Evolutionary conservation across 2,329 filamentous ascomycete species (phyloP), one percentile per base, ranked within the genome.

Genomic region (Penicillium frequentans): DNA sequence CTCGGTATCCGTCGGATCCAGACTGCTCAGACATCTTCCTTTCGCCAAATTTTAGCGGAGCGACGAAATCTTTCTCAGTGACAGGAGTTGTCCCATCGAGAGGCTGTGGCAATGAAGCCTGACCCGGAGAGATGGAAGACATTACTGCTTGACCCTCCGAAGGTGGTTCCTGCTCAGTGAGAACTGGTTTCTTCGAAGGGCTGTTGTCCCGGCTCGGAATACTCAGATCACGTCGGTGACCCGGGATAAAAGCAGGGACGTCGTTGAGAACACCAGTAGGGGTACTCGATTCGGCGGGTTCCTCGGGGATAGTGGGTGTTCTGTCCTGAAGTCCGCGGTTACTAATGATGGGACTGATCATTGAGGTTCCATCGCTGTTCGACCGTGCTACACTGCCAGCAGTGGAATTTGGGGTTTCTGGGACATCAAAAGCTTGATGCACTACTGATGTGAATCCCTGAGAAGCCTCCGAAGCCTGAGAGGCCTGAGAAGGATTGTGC

Each of bases 341-440:
- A 45, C 73, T 64, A 70, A 89, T 87, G 53, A 89, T 89, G 1
- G 87, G 87, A 66, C 86, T 88, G 60, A 89, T 85, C 27, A 79
- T 79, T 49, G 82, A 80, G 9, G 86, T 88, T 60, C 85, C 86
- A 58, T 82, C 82, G 56, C 85, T 88, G 62, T 87, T 83, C 52
- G 83, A 86, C 58, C 86, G 77, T 35, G 74, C 77, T n/a, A 86
- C 73, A 42, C 75, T 81, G 52, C 76, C 78, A n/a, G 82, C 81
- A 10, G 79, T 76, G 3, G 84, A 83, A 43, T 80, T 75, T 6
- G 78, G 77, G 37, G 84, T 83, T 59, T 85, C 81, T 26, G 74
- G 77, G 46, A 81, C 78, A 65, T 88, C 85, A 66, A 89, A 89
- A 16, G 86, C 86, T 68, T 87, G 83, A 63, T 88, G 79, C 4